Evolutionary conservation across 192 early-diverging fungal genomes (phyloP).

Genomic region (Tieghemiomyces parasiticus): DNA sequence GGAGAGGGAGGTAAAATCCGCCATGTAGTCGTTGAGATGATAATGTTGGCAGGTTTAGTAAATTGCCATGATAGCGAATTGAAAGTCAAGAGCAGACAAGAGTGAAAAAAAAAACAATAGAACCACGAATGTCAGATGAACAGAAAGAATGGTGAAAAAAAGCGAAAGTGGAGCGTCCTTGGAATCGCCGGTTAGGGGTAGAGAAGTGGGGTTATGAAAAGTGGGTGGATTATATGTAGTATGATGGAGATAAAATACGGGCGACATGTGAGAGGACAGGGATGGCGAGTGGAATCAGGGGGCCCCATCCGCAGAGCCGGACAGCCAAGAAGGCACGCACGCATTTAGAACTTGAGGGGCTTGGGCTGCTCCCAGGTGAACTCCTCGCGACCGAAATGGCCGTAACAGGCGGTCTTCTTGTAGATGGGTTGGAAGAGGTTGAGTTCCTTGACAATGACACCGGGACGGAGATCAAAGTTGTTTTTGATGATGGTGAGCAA

Average conservation of each 20-base stretch:
- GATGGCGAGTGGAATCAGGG: too few relatives aligned
- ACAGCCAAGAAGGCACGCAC: too few relatives aligned
- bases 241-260: too few relatives aligned
- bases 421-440: slow-evolving; percentile 98
- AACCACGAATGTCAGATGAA: not conserved
- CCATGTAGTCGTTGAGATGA: too few relatives aligned
- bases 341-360: slow-evolving; percentile 53
- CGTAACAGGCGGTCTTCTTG: slow-evolving; percentile 92
- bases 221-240: too few relatives aligned
- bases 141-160: not conserved
- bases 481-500: slow-evolving; percentile 87
- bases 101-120: slow-evolving; percentile 6
- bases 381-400: slow-evolving; percentile 82
- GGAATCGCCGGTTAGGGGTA: too few relatives aligned
- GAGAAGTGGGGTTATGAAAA: too few relatives aligned
- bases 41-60: not conserved
- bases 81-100: not conserved
- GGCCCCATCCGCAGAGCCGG: too few relatives aligned
- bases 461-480: slow-evolving; percentile 98
- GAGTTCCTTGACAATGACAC: slow-evolving; percentile 95
- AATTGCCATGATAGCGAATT: not conserved
- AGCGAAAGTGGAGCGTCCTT: too few relatives aligned
- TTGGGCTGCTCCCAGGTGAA: slow-evolving; percentile 92
- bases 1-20: too few relatives aligned
- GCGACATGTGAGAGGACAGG: too few relatives aligned